Evolutionary conservation across 352 stramenopile genomes (phyloP).

Genomic region (Globisporangium acanthophoron): DNA sequence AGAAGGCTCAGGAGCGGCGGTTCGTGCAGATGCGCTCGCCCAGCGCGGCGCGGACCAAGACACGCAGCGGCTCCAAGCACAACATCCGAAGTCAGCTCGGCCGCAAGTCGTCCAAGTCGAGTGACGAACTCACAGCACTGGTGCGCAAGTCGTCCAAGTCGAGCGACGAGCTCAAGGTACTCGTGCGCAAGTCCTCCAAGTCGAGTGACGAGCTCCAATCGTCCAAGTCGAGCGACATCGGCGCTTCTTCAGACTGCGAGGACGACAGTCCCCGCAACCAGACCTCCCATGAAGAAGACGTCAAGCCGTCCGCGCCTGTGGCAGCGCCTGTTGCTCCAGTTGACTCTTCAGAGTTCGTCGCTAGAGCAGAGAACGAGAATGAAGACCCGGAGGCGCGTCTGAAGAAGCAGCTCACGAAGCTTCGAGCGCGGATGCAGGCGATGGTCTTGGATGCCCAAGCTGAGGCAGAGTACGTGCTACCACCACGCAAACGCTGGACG

Average conservation of each 20-base stretch:
- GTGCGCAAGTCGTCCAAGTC: slow-evolving; percentile 1
- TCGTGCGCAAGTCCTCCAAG: background rate
- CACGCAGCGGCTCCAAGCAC: slow-evolving; percentile 7
- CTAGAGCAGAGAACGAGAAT: slow-evolving; percentile 8
- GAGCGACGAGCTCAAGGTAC: background rate
- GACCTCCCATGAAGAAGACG: slow-evolving; percentile 6
- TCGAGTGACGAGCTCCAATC: slow-evolving; percentile 3
- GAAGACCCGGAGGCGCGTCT: slow-evolving; percentile 20
- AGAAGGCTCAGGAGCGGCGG: slow-evolving; percentile 26
- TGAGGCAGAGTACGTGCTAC: slow-evolving; percentile 30
- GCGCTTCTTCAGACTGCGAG: background rate
- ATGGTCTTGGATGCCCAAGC: slow-evolving; percentile 39
- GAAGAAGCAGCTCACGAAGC: slow-evolving; percentile 36
- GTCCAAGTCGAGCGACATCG: slow-evolving; percentile 6
- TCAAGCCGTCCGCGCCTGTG: slow-evolving; percentile 17
- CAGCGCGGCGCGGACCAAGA: slow-evolving; percentile 2
- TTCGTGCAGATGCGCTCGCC: slow-evolving; percentile 21
- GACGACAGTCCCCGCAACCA: slow-evolving; percentile 1
- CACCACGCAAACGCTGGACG: background rate
- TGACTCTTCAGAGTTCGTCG: background rate
- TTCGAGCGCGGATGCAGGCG: slow-evolving; percentile 51
- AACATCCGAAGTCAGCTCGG: slow-evolving; percentile 5
- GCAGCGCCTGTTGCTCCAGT: background rate
- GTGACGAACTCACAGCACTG: slow-evolving; percentile 5
- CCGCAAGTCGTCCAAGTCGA: slow-evolving; percentile 10